These are phyloP conservation scores for Phytopythium mirpurense DNA, from an alignment of 352 stramenopile genomes.

Conservation along the genomic window DNA sequence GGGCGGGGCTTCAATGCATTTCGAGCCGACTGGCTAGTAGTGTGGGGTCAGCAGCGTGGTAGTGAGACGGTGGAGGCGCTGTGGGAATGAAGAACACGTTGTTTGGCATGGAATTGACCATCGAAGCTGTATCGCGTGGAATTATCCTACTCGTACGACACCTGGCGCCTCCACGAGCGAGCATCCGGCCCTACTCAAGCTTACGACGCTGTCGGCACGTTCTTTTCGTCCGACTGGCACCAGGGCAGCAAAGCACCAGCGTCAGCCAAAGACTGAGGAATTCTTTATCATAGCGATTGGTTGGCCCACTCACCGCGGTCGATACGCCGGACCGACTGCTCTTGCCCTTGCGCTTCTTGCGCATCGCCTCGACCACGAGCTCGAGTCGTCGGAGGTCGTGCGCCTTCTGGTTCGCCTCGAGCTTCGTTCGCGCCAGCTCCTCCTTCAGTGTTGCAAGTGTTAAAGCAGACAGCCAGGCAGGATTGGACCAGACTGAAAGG, in stretches of 20 bases:
- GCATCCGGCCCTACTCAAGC: too few species aligned
- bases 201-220: neutral
- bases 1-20: too few species aligned
- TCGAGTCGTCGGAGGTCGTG: slow-evolving; percentile 39
- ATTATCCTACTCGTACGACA: too few species aligned
- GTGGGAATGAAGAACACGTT: too few species aligned
- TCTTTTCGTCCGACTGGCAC: slow-evolving; percentile 7
- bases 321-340: slow-evolving; percentile 11
- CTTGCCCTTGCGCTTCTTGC: slow-evolving; percentile 33
- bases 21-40: too few species aligned
- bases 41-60: too few species aligned
- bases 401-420: slow-evolving; percentile 44
- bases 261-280: neutral
- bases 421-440: slow-evolving; percentile 45
- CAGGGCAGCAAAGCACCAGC: neutral
- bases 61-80: too few species aligned
- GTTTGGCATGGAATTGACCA: too few species aligned
- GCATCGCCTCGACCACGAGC: slow-evolving; percentile 33
- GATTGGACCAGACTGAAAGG: neutral
- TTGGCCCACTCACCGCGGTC: neutral
- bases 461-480: neutral
- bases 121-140: too few species aligned
- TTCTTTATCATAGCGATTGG: too few species aligned
- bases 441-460: slow-evolving; percentile 18
- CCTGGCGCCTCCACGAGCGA: too few species aligned